These are phyloP conservation scores for Berkeleyomyces basicola DNA, from an alignment of 2,329 filamentous ascomycete genomes.

Conservation along the genomic window DNA sequence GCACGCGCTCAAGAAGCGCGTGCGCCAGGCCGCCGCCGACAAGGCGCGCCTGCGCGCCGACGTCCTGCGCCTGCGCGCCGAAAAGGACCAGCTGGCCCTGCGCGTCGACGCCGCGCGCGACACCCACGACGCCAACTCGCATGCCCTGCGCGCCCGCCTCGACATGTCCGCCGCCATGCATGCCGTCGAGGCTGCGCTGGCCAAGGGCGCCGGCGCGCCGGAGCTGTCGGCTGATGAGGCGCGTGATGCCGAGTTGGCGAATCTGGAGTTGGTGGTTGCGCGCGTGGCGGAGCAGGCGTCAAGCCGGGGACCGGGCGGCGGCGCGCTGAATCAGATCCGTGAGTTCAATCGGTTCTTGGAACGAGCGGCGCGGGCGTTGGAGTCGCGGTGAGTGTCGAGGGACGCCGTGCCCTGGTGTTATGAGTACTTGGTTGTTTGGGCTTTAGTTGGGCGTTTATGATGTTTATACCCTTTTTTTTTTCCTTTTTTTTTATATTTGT, in stretches of 20 bases:
- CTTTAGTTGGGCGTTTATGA: constrained; percentile 7
- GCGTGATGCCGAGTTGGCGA: constrained; percentile 36
- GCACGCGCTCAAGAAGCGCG: constrained; percentile 39
- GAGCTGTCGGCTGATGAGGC: constrained; percentile 26
- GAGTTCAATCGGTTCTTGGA: constrained; percentile 50
- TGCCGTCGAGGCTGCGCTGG: constrained; percentile 42
- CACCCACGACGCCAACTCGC: constrained; percentile 38
- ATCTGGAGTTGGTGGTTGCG: constrained; percentile 41
- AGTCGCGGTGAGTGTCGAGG: constrained; percentile 23
- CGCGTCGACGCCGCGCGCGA: constrained; percentile 46
- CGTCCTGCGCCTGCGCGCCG: constrained; percentile 40
- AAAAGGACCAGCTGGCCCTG: constrained; percentile 44
- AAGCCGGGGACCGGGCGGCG: constrained; percentile 31
- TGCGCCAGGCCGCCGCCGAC: constrained; percentile 39
- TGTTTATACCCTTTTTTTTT: constrained; percentile 7
- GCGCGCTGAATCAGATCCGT: constrained; percentile 37
- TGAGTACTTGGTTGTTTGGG: background rate
- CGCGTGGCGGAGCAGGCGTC: constrained; percentile 37
- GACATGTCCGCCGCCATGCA: constrained; percentile 42
- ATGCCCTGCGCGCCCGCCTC: constrained; percentile 26
- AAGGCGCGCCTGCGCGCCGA: constrained; percentile 41
- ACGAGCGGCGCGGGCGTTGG: constrained; percentile 39
- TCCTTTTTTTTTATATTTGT: background rate
- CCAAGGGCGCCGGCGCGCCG: constrained; percentile 32
- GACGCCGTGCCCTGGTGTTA: background rate